Conservation (phyloP, 148 eudicot species). For the Arbutus unedo region DNA sequence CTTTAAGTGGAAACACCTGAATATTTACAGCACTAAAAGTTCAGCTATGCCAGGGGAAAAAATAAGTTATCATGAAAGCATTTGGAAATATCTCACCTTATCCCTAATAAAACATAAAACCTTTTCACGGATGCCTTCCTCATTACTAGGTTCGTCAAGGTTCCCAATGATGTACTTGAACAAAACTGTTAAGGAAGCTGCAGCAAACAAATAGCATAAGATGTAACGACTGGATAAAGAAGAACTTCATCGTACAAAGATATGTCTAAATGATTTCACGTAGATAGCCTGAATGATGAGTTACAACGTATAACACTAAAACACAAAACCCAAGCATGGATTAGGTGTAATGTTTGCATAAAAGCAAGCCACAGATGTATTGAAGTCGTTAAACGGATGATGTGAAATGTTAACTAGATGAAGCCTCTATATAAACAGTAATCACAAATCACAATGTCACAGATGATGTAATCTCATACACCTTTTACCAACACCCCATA, state of each 20-base stretch:
- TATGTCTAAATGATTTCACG: not conserved
- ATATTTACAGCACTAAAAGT: constrained; percentile 11
- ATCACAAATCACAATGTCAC: not conserved
- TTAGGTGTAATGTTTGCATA: not conserved
- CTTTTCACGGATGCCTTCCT: constrained; percentile 75
- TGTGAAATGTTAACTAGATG: not conserved
- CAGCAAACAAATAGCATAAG: constrained; percentile 24
- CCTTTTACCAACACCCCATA: not conserved
- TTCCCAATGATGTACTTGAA: constrained; percentile 72
- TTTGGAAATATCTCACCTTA: constrained; percentile 48
- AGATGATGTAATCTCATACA: not conserved
- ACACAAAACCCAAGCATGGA: constrained; percentile 8
- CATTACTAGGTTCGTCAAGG: constrained; percentile 56
- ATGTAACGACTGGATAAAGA: not conserved
- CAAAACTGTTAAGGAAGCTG: constrained; percentile 79
- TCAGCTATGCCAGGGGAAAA: not conserved
- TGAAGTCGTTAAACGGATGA: not conserved
- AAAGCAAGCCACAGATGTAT: not conserved
- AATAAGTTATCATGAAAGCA: not conserved
- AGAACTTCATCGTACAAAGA: not conserved
- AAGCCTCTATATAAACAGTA: not conserved
- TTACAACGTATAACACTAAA: not conserved
- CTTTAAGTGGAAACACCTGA: constrained; percentile 85
- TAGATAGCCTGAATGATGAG: not conserved
- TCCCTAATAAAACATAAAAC: constrained; percentile 75